Percentiles rank a stretch among this genome's conserved stretches.
Evolutionary conservation across 768 basidiomycete species (phyloP).

Genomic region (Phaeotremella fagi): DNA sequence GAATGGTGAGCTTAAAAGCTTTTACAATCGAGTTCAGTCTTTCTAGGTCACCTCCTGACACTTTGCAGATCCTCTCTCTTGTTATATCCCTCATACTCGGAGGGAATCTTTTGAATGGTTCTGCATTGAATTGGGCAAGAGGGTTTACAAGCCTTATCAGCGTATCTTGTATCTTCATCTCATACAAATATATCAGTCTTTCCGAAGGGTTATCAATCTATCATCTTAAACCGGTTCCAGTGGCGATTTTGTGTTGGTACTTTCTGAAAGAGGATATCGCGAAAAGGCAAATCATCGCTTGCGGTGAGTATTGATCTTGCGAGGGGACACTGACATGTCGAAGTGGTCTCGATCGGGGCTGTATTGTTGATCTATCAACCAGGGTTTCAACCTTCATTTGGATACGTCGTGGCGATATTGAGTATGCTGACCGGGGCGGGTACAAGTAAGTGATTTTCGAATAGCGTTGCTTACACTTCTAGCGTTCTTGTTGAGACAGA

Average conservation of each 20-base stretch:
- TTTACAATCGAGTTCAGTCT: too few relatives aligned
- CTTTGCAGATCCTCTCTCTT: too few relatives aligned
- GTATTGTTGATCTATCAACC: neutral
- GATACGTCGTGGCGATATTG: neutral
- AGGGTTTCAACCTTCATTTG: neutral
- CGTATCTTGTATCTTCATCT: neutral
- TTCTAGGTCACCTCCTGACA: too few relatives aligned
- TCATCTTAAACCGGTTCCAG: conserved; percentile 1
- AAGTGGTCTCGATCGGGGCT: neutral
- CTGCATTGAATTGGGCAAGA: too few relatives aligned
- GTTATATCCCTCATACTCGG: too few relatives aligned
- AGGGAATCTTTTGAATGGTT: too few relatives aligned
- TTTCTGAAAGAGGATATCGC: neutral
- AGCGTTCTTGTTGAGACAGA: too few relatives aligned
- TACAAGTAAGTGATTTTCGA: neutral
- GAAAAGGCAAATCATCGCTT: neutral
- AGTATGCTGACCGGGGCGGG: neutral
- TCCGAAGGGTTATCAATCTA: neutral
- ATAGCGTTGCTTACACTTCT: neutral
- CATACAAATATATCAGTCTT: neutral
- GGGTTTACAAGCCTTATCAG: too few relatives aligned
- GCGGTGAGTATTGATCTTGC: neutral
- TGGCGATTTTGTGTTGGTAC: neutral
- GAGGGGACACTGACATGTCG: neutral
- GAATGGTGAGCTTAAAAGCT: too few relatives aligned